These are phyloP conservation scores for Petunia axillaris DNA, from an alignment of 257 asterid species.

Conservation along the genomic window DNA sequence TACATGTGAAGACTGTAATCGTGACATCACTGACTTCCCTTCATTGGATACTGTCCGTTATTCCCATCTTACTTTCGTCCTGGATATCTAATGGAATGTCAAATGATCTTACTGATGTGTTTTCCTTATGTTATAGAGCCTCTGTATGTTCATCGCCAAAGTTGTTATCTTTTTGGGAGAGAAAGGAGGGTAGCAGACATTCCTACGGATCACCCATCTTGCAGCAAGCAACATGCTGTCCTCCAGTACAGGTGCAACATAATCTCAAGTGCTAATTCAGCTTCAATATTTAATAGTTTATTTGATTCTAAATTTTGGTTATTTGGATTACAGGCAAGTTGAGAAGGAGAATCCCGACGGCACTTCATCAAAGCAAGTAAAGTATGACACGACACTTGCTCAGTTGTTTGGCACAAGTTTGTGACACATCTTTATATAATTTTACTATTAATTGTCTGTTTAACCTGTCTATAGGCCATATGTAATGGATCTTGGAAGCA, in stretches of 20 bases:
- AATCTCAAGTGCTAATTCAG: conserved; percentile 16
- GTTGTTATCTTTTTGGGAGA: conserved; percentile 96
- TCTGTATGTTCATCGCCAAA: conserved; percentile 89
- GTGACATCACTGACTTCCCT: not conserved
- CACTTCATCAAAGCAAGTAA: conserved; percentile 63
- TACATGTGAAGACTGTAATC: not conserved
- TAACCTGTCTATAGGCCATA: conserved; percentile 66
- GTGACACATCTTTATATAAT: conserved; percentile 18
- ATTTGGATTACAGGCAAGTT: conserved; percentile 64
- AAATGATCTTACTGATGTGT: conserved; percentile 26
- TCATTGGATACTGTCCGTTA: not conserved
- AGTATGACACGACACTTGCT: conserved; percentile 42
- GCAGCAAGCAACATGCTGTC: conserved; percentile 99
- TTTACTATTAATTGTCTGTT: conserved; percentile 26
- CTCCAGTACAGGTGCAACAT: conserved; percentile 83
- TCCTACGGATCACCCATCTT: conserved; percentile 98
- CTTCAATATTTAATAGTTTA: conserved; percentile 18
- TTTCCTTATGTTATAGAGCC: conserved; percentile 64
- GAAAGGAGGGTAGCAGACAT: conserved; percentile 95
- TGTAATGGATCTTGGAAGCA: conserved; percentile 98
- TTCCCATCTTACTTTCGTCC: not conserved
- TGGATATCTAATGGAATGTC: not conserved
- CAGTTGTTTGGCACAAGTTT: conserved; percentile 24
- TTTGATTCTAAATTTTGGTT: conserved; percentile 19
- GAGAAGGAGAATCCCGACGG: conserved; percentile 92